A percentile compares a stretch with the other conserved stretches of the same genome.
Conservation (phyloP, 768 basidiomycete species). For the Rhizopogon rudus region DNA sequence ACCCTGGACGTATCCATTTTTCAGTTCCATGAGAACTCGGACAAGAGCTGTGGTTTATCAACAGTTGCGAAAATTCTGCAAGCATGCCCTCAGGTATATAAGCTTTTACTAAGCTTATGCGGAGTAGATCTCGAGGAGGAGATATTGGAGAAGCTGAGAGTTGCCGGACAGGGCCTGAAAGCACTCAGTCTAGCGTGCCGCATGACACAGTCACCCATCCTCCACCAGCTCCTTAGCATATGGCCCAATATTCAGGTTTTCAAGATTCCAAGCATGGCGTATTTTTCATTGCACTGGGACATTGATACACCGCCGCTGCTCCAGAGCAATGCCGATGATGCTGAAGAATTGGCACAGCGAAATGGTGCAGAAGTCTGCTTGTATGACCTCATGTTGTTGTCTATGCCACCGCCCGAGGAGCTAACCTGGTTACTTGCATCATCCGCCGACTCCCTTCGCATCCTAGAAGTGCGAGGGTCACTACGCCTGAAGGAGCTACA, state of each 20-base stretch:
- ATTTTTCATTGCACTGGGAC: slow-evolving; percentile 27
- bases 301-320: slow-evolving; percentile 9
- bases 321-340: neutral
- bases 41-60: too few relatives aligned
- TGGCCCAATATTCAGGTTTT: slow-evolving; percentile 35
- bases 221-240: slow-evolving; percentile 37
- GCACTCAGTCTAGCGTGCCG: slow-evolving; percentile 28
- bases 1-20: slow-evolving; percentile 17
- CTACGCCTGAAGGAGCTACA: slow-evolving; percentile 7
- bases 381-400: slow-evolving; percentile 37
- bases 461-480: slow-evolving; percentile 36
- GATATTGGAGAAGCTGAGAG: slow-evolving; percentile 19
- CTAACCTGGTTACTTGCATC: slow-evolving; percentile 35
- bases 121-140: slow-evolving; percentile 20
- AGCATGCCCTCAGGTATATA: slow-evolving; percentile 29
- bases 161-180: slow-evolving; percentile 21
- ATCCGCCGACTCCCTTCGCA: slow-evolving; percentile 30
- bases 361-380: slow-evolving; percentile 18
- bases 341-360: neutral
- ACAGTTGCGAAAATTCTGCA: slow-evolving; percentile 15
- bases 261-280: slow-evolving; percentile 31
- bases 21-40: slow-evolving; percentile 1
- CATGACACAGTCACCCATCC: slow-evolving; percentile 38
- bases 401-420: slow-evolving; percentile 24
- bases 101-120: slow-evolving; percentile 21